These are phyloP conservation scores for Nicotiana otophora DNA, from an alignment of 257 asterid species.

Conservation along the genomic window DNA sequence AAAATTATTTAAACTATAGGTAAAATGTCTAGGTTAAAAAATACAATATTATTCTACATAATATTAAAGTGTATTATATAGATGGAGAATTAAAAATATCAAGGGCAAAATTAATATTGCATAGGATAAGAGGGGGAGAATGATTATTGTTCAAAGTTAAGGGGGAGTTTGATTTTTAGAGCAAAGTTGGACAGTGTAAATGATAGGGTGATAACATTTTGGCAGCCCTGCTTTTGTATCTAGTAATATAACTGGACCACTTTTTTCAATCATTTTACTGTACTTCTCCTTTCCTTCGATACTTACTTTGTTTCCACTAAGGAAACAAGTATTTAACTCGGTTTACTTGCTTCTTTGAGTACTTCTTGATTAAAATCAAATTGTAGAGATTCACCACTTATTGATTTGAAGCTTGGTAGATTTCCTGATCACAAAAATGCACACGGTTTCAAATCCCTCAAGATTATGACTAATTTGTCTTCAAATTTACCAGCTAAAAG, in stretches of 20 bases:
- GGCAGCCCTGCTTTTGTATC: constrained; percentile 27
- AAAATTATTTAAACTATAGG: too few species aligned
- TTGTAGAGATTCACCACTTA: constrained; percentile 22
- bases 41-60: too few species aligned
- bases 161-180: too few species aligned
- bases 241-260: constrained; percentile 25
- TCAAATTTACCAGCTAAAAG: constrained; percentile 24
- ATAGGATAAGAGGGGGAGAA: too few species aligned
- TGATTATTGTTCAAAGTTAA: too few species aligned
- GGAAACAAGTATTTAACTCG: constrained; percentile 24
- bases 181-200: too few species aligned
- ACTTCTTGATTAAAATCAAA: neutral
- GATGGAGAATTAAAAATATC: too few species aligned
- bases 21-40: too few species aligned
- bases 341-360: neutral
- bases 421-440: constrained; percentile 22
- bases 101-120: too few species aligned
- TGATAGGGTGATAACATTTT: neutral
- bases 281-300: constrained; percentile 12
- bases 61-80: too few species aligned
- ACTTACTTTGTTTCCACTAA: constrained; percentile 26
- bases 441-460: neutral
- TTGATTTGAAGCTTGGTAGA: constrained; percentile 39
- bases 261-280: constrained; percentile 17
- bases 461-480: constrained; percentile 9